Evolutionary conservation across 2,329 filamentous ascomycete species (phyloP).

Genomic region (Rugonectria rugulosa): DNA sequence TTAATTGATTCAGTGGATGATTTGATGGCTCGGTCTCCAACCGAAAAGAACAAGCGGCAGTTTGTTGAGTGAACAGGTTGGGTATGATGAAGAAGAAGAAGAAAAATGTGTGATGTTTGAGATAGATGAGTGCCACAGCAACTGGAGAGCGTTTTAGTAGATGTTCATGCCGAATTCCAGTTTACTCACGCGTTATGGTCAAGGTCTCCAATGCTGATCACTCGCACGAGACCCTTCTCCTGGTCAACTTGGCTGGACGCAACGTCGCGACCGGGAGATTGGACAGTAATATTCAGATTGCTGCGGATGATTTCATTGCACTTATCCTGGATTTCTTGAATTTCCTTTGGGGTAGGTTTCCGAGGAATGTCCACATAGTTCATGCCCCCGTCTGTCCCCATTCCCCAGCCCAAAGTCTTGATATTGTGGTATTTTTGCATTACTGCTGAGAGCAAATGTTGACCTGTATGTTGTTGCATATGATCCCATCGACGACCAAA

Average conservation of each 20-base stretch:
- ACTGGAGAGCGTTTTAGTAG: conserved; percentile 12
- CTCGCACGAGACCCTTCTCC: conserved; percentile 41
- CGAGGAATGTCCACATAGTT: conserved; percentile 44
- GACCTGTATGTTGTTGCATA: conserved; percentile 45
- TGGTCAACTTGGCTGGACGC: conserved; percentile 38
- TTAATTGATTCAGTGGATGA: conserved; percentile 32
- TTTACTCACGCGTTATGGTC: conserved; percentile 40
- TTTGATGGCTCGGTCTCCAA: conserved; percentile 38
- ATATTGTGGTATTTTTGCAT: conserved; percentile 38
- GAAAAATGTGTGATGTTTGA: conserved; percentile 42
- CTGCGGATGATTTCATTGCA: conserved; percentile 39
- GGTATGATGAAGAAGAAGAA: conserved; percentile 39
- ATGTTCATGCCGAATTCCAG: fast-evolving
- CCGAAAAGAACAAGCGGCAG: conserved; percentile 41
- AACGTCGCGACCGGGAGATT: conserved; percentile 34
- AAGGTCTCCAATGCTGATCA: conserved; percentile 40
- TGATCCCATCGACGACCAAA: conserved; percentile 43
- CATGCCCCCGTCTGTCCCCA: conserved; percentile 37
- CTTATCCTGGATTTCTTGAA: conserved; percentile 34
- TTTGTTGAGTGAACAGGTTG: conserved; percentile 43
- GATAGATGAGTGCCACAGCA: conserved; percentile 43
- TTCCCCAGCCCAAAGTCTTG: conserved; percentile 42
- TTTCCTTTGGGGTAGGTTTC: conserved; percentile 35
- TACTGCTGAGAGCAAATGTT: conserved; percentile 43
- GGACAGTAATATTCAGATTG: conserved; percentile 33